These are phyloP conservation scores for Ogataea haglerorum DNA, from an alignment of 805 yeast species.

Conservation along the genomic window DNA sequence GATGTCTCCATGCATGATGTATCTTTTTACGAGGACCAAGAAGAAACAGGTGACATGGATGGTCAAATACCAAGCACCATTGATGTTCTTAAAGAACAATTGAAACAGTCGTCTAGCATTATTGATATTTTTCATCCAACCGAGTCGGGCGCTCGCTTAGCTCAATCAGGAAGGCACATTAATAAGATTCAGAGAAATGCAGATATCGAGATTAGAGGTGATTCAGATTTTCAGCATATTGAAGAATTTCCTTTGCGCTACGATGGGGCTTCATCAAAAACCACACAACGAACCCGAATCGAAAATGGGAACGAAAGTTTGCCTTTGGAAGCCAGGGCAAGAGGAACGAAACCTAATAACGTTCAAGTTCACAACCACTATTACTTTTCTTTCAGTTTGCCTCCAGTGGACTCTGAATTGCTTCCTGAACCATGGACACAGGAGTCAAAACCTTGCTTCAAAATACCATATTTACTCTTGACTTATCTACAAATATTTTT, in stretches of 20 bases:
- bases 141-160: slow-evolving; percentile 22
- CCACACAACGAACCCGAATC: too few species aligned
- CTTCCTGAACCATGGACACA: slow-evolving; percentile 63
- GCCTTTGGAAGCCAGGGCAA: too few species aligned
- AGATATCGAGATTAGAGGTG: too few species aligned
- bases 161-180: slow-evolving; percentile 3
- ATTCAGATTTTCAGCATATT: too few species aligned
- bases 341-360: background rate
- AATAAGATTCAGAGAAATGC: background rate
- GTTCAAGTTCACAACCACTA: slow-evolving; percentile 12
- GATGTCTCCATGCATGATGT: slow-evolving; percentile 22
- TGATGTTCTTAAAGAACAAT: background rate
- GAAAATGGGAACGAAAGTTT: too few species aligned
- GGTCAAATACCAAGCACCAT: too few species aligned
- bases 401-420: background rate
- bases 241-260: too few species aligned
- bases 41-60: background rate
- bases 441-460: slow-evolving; percentile 47
- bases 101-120: background rate
- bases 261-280: too few species aligned
- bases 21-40: slow-evolving; percentile 1
- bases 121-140: slow-evolving; percentile 19
- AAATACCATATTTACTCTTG: slow-evolving; percentile 52
- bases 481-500: slow-evolving; percentile 58
- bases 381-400: slow-evolving; percentile 1